Conservation (phyloP, 1,139 yeast species). For the Magnusiomyces paraingens region DNA sequence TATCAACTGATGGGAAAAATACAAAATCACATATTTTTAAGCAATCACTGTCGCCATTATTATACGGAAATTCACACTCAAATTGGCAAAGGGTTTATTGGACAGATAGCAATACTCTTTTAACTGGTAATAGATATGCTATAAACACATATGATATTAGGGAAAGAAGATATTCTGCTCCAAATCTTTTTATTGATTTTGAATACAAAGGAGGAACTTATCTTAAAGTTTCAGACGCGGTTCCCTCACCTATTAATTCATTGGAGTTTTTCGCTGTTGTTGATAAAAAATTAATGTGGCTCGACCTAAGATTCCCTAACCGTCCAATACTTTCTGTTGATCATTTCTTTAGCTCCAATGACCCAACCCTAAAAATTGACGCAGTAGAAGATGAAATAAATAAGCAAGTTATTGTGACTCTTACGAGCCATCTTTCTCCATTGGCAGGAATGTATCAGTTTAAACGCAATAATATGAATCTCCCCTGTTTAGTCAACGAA, state of each 20-base stretch:
- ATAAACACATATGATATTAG: neutral
- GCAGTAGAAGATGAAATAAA: neutral
- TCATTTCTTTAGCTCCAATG: neutral
- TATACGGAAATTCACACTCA: neutral
- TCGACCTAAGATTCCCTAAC: neutral
- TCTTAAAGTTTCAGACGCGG: neutral
- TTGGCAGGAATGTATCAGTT: neutral
- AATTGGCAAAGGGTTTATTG: conserved; percentile 2
- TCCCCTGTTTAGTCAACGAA: neutral
- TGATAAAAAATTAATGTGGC: conserved; percentile 1
- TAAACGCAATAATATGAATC: neutral
- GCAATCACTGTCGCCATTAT: neutral
- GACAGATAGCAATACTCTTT: neutral
- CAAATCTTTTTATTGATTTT: neutral
- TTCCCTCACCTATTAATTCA: neutral
- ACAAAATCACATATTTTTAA: neutral
- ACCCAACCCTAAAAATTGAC: conserved; percentile 4
- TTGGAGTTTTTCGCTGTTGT: neutral
- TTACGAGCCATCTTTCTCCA: neutral
- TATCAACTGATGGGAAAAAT: neutral
- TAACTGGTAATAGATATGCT: neutral
- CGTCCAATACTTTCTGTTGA: neutral
- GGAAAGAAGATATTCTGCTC: neutral
- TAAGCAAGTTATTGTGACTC: neutral
- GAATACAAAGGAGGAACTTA: neutral